These are phyloP conservation scores for Glomus cerebriforme DNA, from an alignment of 192 early-diverging fungal genomes.

Conservation along the genomic window DNA sequence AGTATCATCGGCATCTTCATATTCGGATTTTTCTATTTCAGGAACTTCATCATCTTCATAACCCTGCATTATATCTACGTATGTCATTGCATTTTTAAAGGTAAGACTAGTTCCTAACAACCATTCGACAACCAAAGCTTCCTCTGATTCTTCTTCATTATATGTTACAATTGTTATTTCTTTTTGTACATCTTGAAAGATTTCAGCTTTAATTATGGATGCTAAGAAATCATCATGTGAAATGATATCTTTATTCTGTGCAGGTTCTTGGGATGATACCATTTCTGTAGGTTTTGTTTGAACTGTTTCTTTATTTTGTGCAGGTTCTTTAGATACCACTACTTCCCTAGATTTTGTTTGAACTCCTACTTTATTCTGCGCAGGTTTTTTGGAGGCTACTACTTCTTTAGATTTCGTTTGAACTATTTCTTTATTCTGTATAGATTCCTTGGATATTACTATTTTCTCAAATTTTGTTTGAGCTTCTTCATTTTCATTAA, in stretches of 20 bases:
- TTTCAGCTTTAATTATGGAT: neutral
- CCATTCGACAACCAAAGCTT: constrained; percentile 25
- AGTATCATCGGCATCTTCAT: constrained; percentile 11
- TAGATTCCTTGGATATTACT: no score
- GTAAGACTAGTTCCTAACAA: constrained; percentile 1
- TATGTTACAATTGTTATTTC: neutral
- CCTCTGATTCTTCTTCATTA: constrained; percentile 11
- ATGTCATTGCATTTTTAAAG: neutral
- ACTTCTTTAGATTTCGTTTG: no score
- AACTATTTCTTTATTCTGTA: no score
- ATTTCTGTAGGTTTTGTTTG: no score
- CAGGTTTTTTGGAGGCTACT: no score
- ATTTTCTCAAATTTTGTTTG: no score
- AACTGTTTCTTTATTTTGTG: no score
- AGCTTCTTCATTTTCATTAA: neutral
- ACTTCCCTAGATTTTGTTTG: neutral
- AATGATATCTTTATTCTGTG: neutral
- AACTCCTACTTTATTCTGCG: neutral
- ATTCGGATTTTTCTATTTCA: neutral
- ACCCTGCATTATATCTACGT: neutral
- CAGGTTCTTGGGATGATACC: neutral
- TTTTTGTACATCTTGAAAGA: neutral
- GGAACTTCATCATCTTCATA: neutral
- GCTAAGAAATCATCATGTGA: neutral
- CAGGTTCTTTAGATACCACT: no score